Evolutionary conservation across 2,329 filamentous ascomycete genomes (phyloP).

Genomic region (Botrytis byssoidea): DNA sequence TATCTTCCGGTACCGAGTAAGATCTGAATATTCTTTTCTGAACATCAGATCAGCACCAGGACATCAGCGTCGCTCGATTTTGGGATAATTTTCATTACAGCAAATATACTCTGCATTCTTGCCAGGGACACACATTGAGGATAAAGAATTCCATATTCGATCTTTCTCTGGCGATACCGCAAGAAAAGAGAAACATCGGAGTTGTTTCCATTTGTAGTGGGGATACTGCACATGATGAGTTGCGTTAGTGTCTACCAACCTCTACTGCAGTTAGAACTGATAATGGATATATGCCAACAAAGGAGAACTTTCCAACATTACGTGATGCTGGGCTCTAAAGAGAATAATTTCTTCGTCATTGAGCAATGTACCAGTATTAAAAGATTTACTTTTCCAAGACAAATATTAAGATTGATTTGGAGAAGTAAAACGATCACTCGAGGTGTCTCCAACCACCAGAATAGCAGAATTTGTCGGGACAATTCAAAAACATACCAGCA

Average conservation of each 20-base stretch:
- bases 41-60: background rate
- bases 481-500: background rate
- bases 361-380: background rate
- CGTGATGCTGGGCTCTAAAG: background rate
- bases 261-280: background rate
- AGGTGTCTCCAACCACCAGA: background rate
- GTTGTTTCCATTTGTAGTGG: background rate
- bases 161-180: too few species aligned
- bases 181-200: too few species aligned
- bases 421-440: background rate
- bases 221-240: background rate
- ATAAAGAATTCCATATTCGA: too few species aligned
- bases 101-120: background rate
- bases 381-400: background rate
- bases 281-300: background rate
- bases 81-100: background rate
- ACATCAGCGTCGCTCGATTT: background rate
- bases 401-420: too few species aligned
- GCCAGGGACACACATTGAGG: too few species aligned
- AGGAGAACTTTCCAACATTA: background rate
- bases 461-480: background rate
- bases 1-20: background rate
- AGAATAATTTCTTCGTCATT: accelerated
- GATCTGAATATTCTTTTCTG: background rate
- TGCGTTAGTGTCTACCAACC: background rate